Conservation (phyloP, 2,329 filamentous ascomycete species). For the Pseudonectria foliicola region DNA sequence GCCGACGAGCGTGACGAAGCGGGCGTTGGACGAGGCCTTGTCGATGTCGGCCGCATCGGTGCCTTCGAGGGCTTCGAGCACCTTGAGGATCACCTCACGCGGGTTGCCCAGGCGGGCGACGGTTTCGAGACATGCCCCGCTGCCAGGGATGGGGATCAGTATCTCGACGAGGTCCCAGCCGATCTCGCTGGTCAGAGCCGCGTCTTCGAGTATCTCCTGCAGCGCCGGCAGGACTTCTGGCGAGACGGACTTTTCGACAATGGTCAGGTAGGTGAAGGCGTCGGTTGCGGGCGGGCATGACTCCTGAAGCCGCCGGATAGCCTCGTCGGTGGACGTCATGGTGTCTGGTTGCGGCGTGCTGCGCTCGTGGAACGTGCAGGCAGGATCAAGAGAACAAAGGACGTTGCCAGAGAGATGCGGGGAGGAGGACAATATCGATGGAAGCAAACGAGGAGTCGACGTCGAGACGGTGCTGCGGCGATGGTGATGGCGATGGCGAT, state of each 20-base stretch:
- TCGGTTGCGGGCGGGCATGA: conserved; percentile 51
- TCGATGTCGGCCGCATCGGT: conserved; percentile 34
- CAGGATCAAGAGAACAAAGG: too few relatives aligned
- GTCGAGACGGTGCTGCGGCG: too few relatives aligned
- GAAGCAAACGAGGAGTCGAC: too few relatives aligned
- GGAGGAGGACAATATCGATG: too few relatives aligned
- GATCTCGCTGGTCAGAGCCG: conserved; percentile 64
- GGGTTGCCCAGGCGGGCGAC: conserved; percentile 74
- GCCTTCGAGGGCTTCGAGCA: conserved; percentile 62
- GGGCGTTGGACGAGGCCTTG: conserved; percentile 30
- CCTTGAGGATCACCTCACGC: conserved; percentile 72
- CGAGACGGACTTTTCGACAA: conserved; percentile 66
- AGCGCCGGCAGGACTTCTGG: conserved; percentile 60
- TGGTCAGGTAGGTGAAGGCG: conserved; percentile 69
- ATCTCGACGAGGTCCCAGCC: conserved; percentile 80
- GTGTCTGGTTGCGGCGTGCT: too few relatives aligned
- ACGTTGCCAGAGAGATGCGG: too few relatives aligned
- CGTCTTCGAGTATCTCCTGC: conserved; percentile 62
- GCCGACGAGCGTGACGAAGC: conserved; percentile 63
- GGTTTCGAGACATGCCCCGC: conserved; percentile 64
- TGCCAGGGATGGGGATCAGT: conserved; percentile 59
- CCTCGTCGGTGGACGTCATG: conserved; percentile 31
- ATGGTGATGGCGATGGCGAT: too few relatives aligned
- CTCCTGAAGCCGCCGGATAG: conserved; percentile 40
- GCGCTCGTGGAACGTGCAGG: too few relatives aligned